Evolutionary conservation across 75 land plant genomes (phyloP).

Genomic region (Gnetum montanum): DNA sequence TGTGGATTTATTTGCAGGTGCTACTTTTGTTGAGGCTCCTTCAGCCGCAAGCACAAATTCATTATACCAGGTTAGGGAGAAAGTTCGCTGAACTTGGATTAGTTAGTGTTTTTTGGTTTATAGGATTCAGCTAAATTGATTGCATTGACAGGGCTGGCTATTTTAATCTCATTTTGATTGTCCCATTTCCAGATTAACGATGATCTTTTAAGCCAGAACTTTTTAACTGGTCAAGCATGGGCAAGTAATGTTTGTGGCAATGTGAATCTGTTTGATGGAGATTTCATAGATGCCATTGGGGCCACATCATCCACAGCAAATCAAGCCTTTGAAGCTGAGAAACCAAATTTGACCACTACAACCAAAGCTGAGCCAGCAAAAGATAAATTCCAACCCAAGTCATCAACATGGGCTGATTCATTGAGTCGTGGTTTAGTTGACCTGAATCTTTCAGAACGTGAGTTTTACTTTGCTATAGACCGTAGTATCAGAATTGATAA

Average conservation of each 20-base stretch:
- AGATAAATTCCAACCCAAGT: slow-evolving; percentile 71
- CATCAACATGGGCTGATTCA: slow-evolving; percentile 94
- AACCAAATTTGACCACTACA: slow-evolving; percentile 1
- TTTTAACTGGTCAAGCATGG: slow-evolving; percentile 1
- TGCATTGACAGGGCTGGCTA: background rate
- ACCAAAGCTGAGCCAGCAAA: slow-evolving; percentile 24
- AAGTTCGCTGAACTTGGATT: background rate
- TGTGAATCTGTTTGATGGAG: slow-evolving; percentile 58
- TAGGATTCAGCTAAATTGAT: background rate
- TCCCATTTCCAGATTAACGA: background rate
- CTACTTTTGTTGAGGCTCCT: slow-evolving; percentile 5
- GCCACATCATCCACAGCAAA: slow-evolving; percentile 34
- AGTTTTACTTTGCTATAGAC: slow-evolving; percentile 24
- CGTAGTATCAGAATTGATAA: background rate
- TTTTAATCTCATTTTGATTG: background rate
- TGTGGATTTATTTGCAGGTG: slow-evolving; percentile 7
- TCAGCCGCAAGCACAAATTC: background rate
- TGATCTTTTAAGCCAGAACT: background rate
- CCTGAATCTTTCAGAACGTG: slow-evolving; percentile 90
- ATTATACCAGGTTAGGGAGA: slow-evolving; percentile 3
- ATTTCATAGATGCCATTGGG: slow-evolving; percentile 48
- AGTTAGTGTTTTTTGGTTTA: background rate
- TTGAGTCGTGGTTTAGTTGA: slow-evolving; percentile 92
- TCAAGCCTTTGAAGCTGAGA: slow-evolving; percentile 2
- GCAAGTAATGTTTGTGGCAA: background rate